These are phyloP conservation scores for Trichoderma semiorbis DNA, from an alignment of 2,329 filamentous ascomycete species.

Conservation along the genomic window DNA sequence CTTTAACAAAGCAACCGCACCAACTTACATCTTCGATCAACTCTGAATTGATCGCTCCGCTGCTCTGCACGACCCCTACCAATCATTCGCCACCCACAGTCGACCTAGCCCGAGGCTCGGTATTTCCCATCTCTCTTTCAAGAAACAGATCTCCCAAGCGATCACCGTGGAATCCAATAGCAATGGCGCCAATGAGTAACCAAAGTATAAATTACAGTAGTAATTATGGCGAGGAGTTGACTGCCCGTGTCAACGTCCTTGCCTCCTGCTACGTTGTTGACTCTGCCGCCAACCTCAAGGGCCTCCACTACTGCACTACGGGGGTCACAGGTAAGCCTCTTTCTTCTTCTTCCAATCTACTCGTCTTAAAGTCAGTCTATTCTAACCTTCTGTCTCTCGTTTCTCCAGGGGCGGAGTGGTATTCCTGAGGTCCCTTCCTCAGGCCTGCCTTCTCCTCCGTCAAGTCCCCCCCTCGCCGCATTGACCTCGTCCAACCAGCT, in stretches of 20 bases:
- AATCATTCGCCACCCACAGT: constrained; percentile 14
- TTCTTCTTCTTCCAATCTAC: neutral
- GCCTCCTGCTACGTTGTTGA: constrained; percentile 90
- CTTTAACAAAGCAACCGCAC: no score
- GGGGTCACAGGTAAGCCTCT: constrained; percentile 65
- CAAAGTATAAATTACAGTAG: constrained; percentile 66
- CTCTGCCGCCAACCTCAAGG: constrained; percentile 66
- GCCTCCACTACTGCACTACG: constrained; percentile 95
- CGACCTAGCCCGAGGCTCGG: constrained; percentile 18
- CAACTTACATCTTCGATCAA: neutral
- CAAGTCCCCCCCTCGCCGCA: constrained; percentile 85
- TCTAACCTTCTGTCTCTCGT: neutral
- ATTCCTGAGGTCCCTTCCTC: constrained; percentile 87
- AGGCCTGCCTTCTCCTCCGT: constrained; percentile 78
- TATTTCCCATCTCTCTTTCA: neutral
- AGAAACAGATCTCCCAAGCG: neutral
- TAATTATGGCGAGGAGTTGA: constrained; percentile 70
- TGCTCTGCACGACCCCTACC: neutral
- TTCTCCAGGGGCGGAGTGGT: constrained; percentile 73
- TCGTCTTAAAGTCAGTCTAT: neutral
- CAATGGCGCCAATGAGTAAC: constrained; percentile 69
- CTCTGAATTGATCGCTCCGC: neutral
- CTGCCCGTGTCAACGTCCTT: constrained; percentile 69
- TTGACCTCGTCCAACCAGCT: constrained; percentile 66
- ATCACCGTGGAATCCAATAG: constrained; percentile 26